These are phyloP conservation scores for Aegilops bicornis DNA, from an alignment of 176 grass and related monocot species.

Conservation along the genomic window DNA sequence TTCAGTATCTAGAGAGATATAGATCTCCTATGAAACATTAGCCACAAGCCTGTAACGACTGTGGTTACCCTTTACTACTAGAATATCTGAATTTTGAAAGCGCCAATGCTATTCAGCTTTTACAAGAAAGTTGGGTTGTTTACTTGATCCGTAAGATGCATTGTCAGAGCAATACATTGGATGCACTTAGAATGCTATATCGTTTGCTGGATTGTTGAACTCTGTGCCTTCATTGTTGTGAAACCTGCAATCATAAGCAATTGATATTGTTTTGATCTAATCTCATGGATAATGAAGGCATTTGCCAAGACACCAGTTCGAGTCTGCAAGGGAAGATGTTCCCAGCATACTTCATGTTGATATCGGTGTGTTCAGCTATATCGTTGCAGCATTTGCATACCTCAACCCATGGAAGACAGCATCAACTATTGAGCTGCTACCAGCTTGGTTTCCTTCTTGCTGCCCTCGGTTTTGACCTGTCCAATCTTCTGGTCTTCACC, in stretches of 20 bases:
- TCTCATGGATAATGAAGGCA: constrained; percentile 41
- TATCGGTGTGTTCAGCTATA: constrained; percentile 49
- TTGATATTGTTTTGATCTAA: constrained; percentile 10
- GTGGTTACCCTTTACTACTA: neutral
- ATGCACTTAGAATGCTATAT: no score
- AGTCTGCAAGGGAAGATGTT: constrained; percentile 67
- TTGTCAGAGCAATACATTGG: neutral
- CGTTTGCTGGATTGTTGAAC: neutral
- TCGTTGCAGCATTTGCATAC: constrained; percentile 64
- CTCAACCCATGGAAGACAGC: constrained; percentile 77
- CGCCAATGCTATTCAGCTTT: neutral
- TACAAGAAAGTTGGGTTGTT: neutral
- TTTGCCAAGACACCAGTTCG: constrained; percentile 74
- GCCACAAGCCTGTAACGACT: neutral
- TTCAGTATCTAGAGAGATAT: neutral
- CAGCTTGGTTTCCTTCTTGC: constrained; percentile 71
- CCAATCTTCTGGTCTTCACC: constrained; percentile 84
- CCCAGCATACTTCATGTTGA: constrained; percentile 58
- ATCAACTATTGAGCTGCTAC: constrained; percentile 52
- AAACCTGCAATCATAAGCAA: neutral
- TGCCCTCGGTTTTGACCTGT: constrained; percentile 69
- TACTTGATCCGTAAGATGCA: neutral
- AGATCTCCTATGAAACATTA: neutral
- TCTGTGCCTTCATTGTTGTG: neutral
- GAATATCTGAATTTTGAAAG: neutral